A percentile compares a stretch with the other conserved stretches of the same genome.
Conservation (phyloP, 352 stramenopile genomes). For the Lagenidium giganteum region DNA sequence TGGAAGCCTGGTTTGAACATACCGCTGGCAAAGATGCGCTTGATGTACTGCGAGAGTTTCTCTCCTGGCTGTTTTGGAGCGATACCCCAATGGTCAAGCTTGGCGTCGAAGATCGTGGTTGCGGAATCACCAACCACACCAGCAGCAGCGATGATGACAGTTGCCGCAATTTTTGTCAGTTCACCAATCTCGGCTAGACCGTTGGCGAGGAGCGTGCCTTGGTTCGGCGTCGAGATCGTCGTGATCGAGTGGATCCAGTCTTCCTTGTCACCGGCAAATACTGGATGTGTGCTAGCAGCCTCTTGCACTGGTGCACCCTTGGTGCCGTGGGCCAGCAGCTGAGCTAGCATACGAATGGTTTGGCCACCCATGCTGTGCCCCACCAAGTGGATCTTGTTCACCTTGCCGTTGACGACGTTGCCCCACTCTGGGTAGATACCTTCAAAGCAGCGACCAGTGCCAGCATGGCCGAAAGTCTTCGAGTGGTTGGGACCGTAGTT, state of each 20-base stretch:
- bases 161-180: constrained; percentile 11
- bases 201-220: constrained; percentile 23
- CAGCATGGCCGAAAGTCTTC: constrained; percentile 18
- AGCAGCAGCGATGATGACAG: constrained; percentile 5
- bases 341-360: constrained; percentile 33
- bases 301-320: constrained; percentile 19
- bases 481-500: constrained; percentile 36
- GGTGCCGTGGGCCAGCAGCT: constrained; percentile 29
- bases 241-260: constrained; percentile 35
- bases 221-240: constrained; percentile 17
- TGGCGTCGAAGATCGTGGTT: constrained; percentile 17
- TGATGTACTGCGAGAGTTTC: constrained; percentile 19
- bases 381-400: constrained; percentile 38
- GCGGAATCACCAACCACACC: constrained; percentile 9
- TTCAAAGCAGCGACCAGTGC: constrained; percentile 20
- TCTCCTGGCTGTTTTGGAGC: constrained; percentile 5
- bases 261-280: constrained; percentile 24
- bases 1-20: constrained; percentile 12
- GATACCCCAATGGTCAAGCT: constrained; percentile 29
- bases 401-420: constrained; percentile 21
- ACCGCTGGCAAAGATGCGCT: constrained; percentile 18
- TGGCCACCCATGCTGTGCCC: constrained; percentile 38
- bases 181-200: constrained; percentile 12
- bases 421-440: constrained; percentile 38
- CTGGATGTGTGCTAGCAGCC: constrained; percentile 8